Evolutionary conservation across 164 flowering plant species (phyloP), one percentile per base, ranked within the genome.

Genomic region (Magnolia officinalis): DNA sequence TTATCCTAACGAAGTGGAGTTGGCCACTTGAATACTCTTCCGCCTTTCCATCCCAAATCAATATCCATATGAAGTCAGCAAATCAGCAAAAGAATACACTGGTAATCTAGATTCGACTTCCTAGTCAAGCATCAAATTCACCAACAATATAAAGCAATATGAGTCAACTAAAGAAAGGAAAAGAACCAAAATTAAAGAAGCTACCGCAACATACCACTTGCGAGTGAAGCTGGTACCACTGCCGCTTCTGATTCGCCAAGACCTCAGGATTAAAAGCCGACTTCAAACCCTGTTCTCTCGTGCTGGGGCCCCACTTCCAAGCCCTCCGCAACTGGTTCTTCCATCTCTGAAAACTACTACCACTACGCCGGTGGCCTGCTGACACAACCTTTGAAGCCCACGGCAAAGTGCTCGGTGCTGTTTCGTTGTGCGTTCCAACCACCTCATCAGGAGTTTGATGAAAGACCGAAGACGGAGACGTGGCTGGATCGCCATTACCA

Each of bases 201-300:
- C 3, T 16, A 68, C 65, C 61, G 72, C 50, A 71, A 58, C 87
- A 70, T 88, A 91, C 97, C 88, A 81, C 52, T 69, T 84, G 91
- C 13, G 98, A 88, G 77, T 92, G 92, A 80, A 83, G 79, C 87
- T 87, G 91, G 84, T 92, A 92, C 98, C 98, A 95, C 84, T 88
- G 95, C n/a, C 98, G 89, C 80, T 95, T 95, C 74, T 93, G 98
- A 84, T 95, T 89, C 5, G 95, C 93, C 85, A 93, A 81, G 68
- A 92, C 80, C 88, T 95, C 98, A 4, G 97, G 98, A 82, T 95
- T 90, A 80, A 95, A 95, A 78, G 77, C 76, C 5, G 84, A 81
- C 45, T 71, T 75, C 58, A 50, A 55, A 70, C 49, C 21, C 45
- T 72, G 76, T 52, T 76, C 82, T 2, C 75, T 68, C 14, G 55